A percentile compares a stretch with the other conserved stretches of the same genome.
Evolutionary conservation across 164 flowering plant species (phyloP).

Genomic region (Chimonanthus praecox): DNA sequence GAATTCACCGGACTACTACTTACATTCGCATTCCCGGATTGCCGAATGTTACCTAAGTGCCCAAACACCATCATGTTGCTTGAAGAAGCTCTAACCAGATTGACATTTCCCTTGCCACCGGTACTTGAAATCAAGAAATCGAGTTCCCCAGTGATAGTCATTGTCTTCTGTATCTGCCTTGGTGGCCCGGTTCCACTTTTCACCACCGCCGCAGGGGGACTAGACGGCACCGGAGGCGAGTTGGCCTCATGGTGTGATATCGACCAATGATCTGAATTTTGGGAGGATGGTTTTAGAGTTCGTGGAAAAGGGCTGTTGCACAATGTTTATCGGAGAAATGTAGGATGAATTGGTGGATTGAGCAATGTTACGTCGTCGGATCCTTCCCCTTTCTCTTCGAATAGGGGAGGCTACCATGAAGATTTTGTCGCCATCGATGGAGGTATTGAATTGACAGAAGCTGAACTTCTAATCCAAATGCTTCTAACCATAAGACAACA

Average conservation of each 20-base stretch:
- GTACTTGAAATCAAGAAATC: conserved; percentile 66
- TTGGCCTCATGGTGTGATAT: conserved; percentile 1
- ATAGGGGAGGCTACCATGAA: conserved; percentile 20
- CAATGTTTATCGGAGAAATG: neutral
- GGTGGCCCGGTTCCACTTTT: neutral
- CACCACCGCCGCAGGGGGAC: conserved; percentile 14
- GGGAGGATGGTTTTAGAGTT: neutral
- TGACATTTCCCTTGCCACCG: conserved; percentile 32
- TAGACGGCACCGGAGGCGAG: neutral
- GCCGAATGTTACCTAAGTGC: conserved; percentile 71
- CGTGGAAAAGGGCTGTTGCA: conserved; percentile 12
- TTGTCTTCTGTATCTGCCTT: conserved; percentile 37
- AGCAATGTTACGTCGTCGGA: conserved; percentile 28
- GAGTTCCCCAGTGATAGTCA: conserved; percentile 69
- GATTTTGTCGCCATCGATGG: conserved; percentile 10
- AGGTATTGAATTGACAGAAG: conserved; percentile 41
- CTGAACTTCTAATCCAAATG: conserved; percentile 43
- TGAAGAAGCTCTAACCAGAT: conserved; percentile 72
- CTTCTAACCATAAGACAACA: conserved; percentile 39
- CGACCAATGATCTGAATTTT: neutral
- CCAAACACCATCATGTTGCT: conserved; percentile 74
- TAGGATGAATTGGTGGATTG: conserved; percentile 13
- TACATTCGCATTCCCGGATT: conserved; percentile 18
- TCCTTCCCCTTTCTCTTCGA: conserved; percentile 37
- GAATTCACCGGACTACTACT: conserved; percentile 4